Percentiles rank a stretch among this genome's conserved stretches.
Evolutionary conservation across 2,329 filamentous ascomycete species (phyloP).

Genomic region (Neophaeococcomyces mojaviensis): DNA sequence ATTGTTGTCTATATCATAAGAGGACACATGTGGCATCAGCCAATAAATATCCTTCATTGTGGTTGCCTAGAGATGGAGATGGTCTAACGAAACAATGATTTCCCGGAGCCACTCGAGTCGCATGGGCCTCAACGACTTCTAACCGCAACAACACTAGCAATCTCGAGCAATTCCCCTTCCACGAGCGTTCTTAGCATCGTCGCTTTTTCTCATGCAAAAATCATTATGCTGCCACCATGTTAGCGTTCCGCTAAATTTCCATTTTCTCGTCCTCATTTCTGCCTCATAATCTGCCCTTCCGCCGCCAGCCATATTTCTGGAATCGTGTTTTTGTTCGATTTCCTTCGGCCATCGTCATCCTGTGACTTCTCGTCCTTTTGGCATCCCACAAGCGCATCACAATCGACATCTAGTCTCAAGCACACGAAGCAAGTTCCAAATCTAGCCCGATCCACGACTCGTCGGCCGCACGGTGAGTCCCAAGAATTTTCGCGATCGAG

Average conservation of each 20-base stretch:
- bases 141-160: slow-evolving; percentile 9
- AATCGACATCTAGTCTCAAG: not conserved
- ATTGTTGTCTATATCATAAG: too few relatives aligned
- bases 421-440: too few relatives aligned
- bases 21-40: too few relatives aligned
- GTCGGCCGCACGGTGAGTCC: not conserved
- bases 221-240: slow-evolving; percentile 3
- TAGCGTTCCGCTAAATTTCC: slow-evolving; percentile 2
- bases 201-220: not conserved
- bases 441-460: not conserved
- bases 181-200: not conserved
- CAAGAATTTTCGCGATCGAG: not conserved
- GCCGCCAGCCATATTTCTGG: not conserved
- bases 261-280: not conserved
- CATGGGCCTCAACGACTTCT: slow-evolving; percentile 8
- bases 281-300: slow-evolving; percentile 5
- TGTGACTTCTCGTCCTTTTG: not conserved
- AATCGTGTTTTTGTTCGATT: not conserved
- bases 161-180: slow-evolving; percentile 6
- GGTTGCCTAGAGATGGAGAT: too few relatives aligned
- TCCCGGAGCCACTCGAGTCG: slow-evolving; percentile 8
- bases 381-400: not conserved
- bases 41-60: too few relatives aligned
- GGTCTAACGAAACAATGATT: slow-evolving; percentile 3
- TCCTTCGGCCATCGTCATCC: not conserved